A percentile compares a stretch with the other conserved stretches of the same genome.
These are phyloP conservation scores for Entelexis sorbosivorans DNA, from an alignment of 1,139 yeast genomes.

Conservation along the genomic window DNA sequence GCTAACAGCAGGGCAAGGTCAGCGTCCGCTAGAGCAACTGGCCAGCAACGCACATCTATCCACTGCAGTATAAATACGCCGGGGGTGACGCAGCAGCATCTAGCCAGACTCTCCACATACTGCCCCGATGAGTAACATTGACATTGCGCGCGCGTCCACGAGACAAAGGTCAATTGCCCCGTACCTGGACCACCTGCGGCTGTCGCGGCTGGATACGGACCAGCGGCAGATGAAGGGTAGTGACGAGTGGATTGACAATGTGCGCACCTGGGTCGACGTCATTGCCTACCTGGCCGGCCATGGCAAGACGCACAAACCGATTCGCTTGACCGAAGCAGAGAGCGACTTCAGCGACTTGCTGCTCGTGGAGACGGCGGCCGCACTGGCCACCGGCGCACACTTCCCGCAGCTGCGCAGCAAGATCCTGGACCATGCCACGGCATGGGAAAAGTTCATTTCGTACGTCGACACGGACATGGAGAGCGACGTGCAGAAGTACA, in stretches of 20 bases:
- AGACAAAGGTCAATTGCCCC: background rate
- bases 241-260: slow-evolving; percentile 6
- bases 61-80: background rate
- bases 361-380: background rate
- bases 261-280: background rate
- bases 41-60: background rate
- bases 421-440: background rate
- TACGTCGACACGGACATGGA: background rate
- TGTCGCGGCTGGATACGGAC: slow-evolving; percentile 1
- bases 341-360: background rate
- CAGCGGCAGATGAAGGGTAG: background rate
- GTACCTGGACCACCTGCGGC: background rate
- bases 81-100: background rate
- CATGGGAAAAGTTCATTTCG: background rate
- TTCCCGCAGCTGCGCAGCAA: background rate
- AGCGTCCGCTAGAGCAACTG: background rate
- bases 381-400: slow-evolving; percentile 2
- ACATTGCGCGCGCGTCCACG: background rate
- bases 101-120: background rate
- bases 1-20: background rate
- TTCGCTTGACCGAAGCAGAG: background rate
- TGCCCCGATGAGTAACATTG: background rate
- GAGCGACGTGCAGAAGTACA: background rate
- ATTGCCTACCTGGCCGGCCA: background rate
- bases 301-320: background rate